Base-by-base conservation (phyloP, 2,329 filamentous ascomycete genomes). In the Cytospora chrysosperma region DNA sequence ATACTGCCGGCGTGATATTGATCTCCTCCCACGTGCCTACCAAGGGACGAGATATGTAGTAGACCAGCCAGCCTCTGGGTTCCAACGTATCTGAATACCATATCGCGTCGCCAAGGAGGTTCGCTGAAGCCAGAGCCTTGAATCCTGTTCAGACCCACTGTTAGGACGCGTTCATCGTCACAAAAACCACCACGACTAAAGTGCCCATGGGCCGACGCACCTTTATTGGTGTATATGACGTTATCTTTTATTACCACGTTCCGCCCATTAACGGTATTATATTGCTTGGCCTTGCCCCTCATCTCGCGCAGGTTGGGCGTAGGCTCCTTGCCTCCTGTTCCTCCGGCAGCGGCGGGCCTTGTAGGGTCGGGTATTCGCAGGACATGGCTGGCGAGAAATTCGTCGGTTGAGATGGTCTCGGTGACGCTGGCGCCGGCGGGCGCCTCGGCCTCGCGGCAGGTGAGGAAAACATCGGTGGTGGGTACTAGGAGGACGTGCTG, bases 301-400 rank as follows among this genome's bases (percentile, higher is more conserved):
- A 87, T 90, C 78, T 99, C 95, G 67, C 94, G 88, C 70, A 96
- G 79, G 72, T 87, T 92, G 65, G 85, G 82, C 17, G 77, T 75
- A 21, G 72, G 75, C 69, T 88, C 85, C 77, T 87, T 88, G n/a
- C 57, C 61, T n/a, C 43, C 50, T 43, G 34, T 30, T 64, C 78
- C 82, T 69, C 81, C 83, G 27, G 78, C 76, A n/a, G 28, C 56
- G 67, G 77, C 77, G 65, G 76, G 75, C 62, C 77, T 77, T 63
- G 82, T 77, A 63, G 79, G 79, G 52, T 75, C 72, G 50, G 92
- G 89, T 69, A 97, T 88, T 70, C 93, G 92, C 73, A 99, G 83
- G 63, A 98, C 93, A 90, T 99, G 95, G 81, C 95, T 98, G 67
- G 88, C 92, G 63, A 99, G 85, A 75, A 99, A 98, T 71, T 99